A percentile compares a stretch with the other conserved stretches of the same genome.
Conservation (phyloP, 2,329 filamentous ascomycete species). For the Neopestalotiopsis sp. region DNA sequence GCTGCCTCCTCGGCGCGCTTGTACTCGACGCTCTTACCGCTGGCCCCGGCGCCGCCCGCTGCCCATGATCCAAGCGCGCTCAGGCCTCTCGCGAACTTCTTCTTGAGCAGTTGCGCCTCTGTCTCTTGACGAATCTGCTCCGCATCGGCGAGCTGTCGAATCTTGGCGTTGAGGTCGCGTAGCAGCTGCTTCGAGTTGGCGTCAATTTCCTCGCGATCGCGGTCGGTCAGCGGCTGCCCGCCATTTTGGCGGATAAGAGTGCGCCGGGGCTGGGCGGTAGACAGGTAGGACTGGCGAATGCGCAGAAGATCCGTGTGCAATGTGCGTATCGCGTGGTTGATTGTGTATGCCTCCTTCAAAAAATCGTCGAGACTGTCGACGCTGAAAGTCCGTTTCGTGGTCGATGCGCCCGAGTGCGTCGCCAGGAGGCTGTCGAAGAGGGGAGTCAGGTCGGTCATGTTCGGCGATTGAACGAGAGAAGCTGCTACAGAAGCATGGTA, state of each 20-base stretch:
- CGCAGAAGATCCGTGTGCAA: slow-evolving; percentile 80
- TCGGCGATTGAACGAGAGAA: neutral
- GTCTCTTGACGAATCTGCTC: slow-evolving; percentile 83
- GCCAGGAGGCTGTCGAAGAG: slow-evolving; percentile 72
- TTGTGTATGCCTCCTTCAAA: slow-evolving; percentile 90
- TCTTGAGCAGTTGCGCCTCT: slow-evolving; percentile 70
- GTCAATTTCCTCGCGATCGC: slow-evolving; percentile 85
- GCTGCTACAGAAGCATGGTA: neutral
- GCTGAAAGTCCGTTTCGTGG: slow-evolving; percentile 44
- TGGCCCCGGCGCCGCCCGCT: slow-evolving; percentile 61
- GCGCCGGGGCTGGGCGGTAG: slow-evolving; percentile 71
- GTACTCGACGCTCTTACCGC: slow-evolving; percentile 67
- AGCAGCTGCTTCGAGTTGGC: slow-evolving; percentile 85
- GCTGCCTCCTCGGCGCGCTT: slow-evolving; percentile 72
- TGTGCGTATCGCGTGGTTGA: slow-evolving; percentile 86
- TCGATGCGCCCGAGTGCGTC: slow-evolving; percentile 58
- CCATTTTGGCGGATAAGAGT: slow-evolving; percentile 53
- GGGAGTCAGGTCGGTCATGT: slow-evolving; percentile 68
- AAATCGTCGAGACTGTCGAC: slow-evolving; percentile 77
- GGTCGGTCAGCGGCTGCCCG: slow-evolving; percentile 71
- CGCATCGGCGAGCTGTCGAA: slow-evolving; percentile 79
- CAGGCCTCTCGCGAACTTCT: slow-evolving; percentile 69
- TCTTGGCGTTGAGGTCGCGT: slow-evolving; percentile 82
- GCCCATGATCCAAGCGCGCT: slow-evolving; percentile 70
- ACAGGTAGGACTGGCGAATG: slow-evolving; percentile 90